phyloP scores from a whole-genome alignment of 257 asterid species.

The Solanum chiquidenum region DNA sequence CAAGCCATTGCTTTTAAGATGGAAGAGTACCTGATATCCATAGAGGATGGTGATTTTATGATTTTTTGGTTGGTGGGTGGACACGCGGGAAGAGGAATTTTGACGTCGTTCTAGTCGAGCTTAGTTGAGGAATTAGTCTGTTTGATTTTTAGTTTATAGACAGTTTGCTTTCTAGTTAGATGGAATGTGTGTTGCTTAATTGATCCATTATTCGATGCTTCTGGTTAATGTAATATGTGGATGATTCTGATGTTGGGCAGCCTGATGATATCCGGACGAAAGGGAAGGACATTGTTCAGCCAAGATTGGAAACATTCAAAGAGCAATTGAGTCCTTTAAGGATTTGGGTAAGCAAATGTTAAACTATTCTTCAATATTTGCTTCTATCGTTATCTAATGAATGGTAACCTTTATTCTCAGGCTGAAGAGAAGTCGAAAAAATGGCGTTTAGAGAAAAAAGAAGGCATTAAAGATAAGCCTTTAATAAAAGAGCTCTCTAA shows the following conservation, averaged over 20 bases:
- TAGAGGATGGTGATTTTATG: neutral
- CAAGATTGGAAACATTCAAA: slow-evolving; percentile 37
- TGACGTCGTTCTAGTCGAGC: neutral
- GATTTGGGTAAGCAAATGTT: slow-evolving; percentile 40
- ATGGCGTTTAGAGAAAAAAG: slow-evolving; percentile 51
- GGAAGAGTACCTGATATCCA: neutral
- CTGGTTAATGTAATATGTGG: neutral
- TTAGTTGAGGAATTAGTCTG: neutral
- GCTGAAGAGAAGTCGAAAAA: slow-evolving; percentile 47
- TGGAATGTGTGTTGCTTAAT: neutral
- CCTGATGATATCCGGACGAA: slow-evolving; percentile 45
- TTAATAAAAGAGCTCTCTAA: slow-evolving; percentile 62
- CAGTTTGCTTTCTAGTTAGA: neutral
- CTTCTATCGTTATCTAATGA: neutral
- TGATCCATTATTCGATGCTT: neutral
- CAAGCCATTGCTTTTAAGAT: neutral
- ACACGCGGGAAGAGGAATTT: neutral
- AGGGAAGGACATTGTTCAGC: slow-evolving; percentile 61
- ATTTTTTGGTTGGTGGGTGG: neutral
- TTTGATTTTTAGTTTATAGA: neutral
- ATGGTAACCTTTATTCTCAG: slow-evolving; percentile 17
- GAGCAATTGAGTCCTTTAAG: slow-evolving; percentile 52
- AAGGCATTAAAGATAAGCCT: slow-evolving; percentile 42
- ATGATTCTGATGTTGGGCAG: slow-evolving; percentile 22
- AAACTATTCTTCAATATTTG: neutral